Percentiles rank a stretch among this genome's conserved stretches.
phyloP scores from a whole-genome alignment of 1,284 basidiomycete genomes.

The Termitomyces sp. region DNA sequence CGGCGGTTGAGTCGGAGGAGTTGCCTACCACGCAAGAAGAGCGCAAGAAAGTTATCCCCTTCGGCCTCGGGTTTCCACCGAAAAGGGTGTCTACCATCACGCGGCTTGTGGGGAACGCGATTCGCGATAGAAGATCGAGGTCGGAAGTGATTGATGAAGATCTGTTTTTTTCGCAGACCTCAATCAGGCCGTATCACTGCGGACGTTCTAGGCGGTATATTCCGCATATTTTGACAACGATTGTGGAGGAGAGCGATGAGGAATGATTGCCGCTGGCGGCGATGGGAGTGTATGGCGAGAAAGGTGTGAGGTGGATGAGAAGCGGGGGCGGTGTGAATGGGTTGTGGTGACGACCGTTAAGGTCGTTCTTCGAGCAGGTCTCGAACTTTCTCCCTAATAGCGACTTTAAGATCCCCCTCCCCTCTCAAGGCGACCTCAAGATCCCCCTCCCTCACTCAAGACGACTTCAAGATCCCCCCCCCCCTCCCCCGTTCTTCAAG shows the following conservation, averaged over 20 bases:
- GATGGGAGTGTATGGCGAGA: background rate
- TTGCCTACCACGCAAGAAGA: background rate
- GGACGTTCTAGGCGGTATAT: background rate
- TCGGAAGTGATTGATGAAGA: background rate
- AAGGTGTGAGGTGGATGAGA: background rate
- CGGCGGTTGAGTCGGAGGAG: background rate
- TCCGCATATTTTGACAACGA: slow-evolving; percentile 1
- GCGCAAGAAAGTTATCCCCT: background rate
- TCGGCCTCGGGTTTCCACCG: background rate
- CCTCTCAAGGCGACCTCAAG: background rate
- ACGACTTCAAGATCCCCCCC: background rate
- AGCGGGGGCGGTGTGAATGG: too few species aligned
- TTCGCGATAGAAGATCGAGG: slow-evolving; percentile 3
- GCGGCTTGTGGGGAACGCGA: slow-evolving; percentile 5
- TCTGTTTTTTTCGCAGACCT: background rate
- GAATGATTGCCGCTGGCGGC: slow-evolving; percentile 4
- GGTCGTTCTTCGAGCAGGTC: too few species aligned
- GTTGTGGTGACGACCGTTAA: background rate
- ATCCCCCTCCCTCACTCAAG: too few species aligned
- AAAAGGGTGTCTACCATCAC: slow-evolving; percentile 6
- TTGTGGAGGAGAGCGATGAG: slow-evolving; percentile 5
- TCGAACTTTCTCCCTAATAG: too few species aligned
- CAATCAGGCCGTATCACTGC: background rate
- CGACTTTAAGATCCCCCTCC: too few species aligned
- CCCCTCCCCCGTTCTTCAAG: background rate